Evolutionary conservation across 2,329 filamentous ascomycete species (phyloP).

Genomic region (Calonectria leucothoes): DNA sequence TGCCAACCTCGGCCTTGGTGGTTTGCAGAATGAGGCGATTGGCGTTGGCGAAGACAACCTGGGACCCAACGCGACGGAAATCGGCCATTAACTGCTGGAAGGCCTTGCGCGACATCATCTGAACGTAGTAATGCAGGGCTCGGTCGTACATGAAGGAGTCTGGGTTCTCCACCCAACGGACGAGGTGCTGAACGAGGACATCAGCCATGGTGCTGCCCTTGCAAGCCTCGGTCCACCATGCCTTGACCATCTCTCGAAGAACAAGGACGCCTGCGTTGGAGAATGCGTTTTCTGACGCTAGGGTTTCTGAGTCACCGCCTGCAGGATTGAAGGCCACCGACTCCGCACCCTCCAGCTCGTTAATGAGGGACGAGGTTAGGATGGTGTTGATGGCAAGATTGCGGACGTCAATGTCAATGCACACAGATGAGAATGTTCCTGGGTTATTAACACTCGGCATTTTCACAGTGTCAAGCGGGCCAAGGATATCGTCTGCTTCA

Average conservation of each 20-base stretch:
- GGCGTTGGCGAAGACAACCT: conserved; percentile 93
- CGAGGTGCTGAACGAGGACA: conserved; percentile 95
- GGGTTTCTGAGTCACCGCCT: conserved; percentile 58
- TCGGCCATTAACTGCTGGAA: conserved; percentile 97
- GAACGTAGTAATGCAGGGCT: conserved; percentile 95
- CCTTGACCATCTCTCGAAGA: conserved; percentile 96
- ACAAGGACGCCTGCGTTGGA: conserved; percentile 92
- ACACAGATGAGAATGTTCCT: conserved; percentile 94
- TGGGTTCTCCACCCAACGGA: conserved; percentile 96
- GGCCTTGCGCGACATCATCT: conserved; percentile 98
- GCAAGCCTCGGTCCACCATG: conserved; percentile 97
- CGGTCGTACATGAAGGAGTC: conserved; percentile 96
- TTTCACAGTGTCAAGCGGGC: conserved; percentile 84
- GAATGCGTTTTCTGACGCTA: conserved; percentile 91
- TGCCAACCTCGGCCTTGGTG: conserved; percentile 95
- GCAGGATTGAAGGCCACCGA: conserved; percentile 82
- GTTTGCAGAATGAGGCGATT: conserved; percentile 94
- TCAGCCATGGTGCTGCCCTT: conserved; percentile 94
- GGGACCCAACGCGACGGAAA: conserved; percentile 93
- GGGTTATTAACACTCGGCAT: conserved; percentile 96
- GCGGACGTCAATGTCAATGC: conserved; percentile 92
- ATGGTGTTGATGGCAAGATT: conserved; percentile 99
- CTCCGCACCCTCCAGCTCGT: conserved; percentile 92
- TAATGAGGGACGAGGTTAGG: conserved; percentile 94
- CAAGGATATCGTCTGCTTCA: conserved; percentile 89